These are phyloP conservation scores for Coemansia sp. DNA, from an alignment of 192 early-diverging fungal species.

Conservation along the genomic window DNA sequence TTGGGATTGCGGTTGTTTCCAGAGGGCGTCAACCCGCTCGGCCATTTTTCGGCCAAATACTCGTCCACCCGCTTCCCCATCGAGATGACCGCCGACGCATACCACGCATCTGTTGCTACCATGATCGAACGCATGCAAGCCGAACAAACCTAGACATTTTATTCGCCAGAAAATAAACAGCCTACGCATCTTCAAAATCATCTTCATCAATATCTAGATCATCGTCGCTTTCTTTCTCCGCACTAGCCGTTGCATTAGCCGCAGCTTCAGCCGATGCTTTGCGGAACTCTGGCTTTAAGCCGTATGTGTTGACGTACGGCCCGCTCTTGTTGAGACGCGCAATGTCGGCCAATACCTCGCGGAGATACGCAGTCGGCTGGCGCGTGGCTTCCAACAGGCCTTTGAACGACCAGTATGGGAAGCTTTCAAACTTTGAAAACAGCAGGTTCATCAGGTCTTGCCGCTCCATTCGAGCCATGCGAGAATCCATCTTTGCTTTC, in stretches of 20 bases:
- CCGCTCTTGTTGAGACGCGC: conserved; percentile 81
- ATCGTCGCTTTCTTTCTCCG: conserved; percentile 9
- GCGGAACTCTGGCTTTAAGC: conserved; percentile 82
- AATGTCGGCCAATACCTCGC: conserved; percentile 80
- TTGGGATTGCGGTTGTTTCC: conserved; percentile 50
- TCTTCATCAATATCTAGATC: conserved; percentile 39
- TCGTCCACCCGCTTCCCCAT: conserved; percentile 47
- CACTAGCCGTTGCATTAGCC: conserved; percentile 28
- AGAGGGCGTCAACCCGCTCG: conserved; percentile 29
- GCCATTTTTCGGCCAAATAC: conserved; percentile 41
- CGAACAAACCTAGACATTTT: neutral
- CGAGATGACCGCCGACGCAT: conserved; percentile 35
- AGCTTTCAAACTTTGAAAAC: conserved; percentile 76
- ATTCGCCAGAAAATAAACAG: neutral
- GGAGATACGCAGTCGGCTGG: conserved; percentile 80
- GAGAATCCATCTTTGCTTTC: conserved; percentile 60
- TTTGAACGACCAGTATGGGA: conserved; percentile 84
- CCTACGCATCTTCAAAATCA: conserved; percentile 54
- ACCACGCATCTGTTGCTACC: conserved; percentile 27
- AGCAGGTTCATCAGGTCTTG: conserved; percentile 82
- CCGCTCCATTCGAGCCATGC: conserved; percentile 79
- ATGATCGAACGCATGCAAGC: conserved; percentile 22
- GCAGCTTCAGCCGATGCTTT: conserved; percentile 34
- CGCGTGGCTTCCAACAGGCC: conserved; percentile 75
- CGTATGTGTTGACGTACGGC: conserved; percentile 75